Conservation (phyloP, 2,329 filamentous ascomycete genomes). For the Mariannaea sp. region DNA sequence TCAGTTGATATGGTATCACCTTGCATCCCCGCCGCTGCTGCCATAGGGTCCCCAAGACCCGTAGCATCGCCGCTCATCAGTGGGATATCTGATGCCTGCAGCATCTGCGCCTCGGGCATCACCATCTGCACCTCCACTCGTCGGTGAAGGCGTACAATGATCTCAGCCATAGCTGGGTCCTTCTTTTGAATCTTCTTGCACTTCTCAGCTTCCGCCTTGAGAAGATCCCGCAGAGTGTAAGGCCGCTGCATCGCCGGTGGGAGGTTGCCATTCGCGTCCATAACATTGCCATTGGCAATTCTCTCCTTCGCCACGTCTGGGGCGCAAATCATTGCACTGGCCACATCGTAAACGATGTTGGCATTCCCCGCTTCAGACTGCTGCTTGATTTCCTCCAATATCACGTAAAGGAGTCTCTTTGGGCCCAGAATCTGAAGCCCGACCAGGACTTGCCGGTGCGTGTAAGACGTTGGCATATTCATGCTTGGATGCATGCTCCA, state of each 20-base stretch:
- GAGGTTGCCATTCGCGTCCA: slow-evolving; percentile 45
- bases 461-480: slow-evolving; percentile 69
- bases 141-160: slow-evolving; percentile 65
- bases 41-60: slow-evolving; percentile 49
- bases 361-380: slow-evolving; percentile 65
- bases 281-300: slow-evolving; percentile 38
- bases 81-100: slow-evolving; percentile 49
- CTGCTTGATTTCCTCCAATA: slow-evolving; percentile 70
- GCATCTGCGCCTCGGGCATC: slow-evolving; percentile 48
- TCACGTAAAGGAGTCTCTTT: slow-evolving; percentile 60
- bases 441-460: slow-evolving; percentile 70
- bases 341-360: slow-evolving; percentile 70
- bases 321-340: slow-evolving; percentile 70
- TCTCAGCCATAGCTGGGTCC: slow-evolving; percentile 64
- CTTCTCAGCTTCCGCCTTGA: slow-evolving; percentile 62
- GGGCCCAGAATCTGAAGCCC: slow-evolving; percentile 66
- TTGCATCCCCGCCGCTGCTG: slow-evolving; percentile 47
- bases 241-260: slow-evolving; percentile 49
- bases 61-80: slow-evolving; percentile 48
- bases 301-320: slow-evolving; percentile 59
- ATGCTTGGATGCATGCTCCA: slow-evolving; percentile 66
- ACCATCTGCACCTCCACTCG: slow-evolving; percentile 69
- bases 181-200: slow-evolving; percentile 60
- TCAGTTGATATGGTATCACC: slow-evolving; percentile 49
- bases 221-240: slow-evolving; percentile 63